phyloP scores from a whole-genome alignment of 78 protist genomes.

The Guillardia theta region DNA sequence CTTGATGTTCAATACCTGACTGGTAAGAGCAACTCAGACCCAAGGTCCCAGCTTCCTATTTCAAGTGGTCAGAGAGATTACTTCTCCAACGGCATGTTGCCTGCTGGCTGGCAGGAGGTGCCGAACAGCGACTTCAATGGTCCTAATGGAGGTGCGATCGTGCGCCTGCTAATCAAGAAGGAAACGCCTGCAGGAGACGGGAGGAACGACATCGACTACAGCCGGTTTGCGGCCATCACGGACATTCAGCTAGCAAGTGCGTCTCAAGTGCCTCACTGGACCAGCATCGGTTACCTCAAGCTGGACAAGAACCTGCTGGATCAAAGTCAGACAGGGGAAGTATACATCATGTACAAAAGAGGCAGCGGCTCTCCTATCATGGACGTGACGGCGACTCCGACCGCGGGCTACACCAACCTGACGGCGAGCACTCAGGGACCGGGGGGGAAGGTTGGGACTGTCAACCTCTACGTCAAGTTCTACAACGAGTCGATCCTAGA shows the following conservation, averaged over 20 bases:
- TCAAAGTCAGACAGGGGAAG: background rate
- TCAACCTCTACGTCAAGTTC: background rate
- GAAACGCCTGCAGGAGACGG: background rate
- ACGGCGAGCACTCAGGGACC: background rate
- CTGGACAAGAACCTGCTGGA: constrained; percentile 3
- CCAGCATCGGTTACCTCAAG: background rate
- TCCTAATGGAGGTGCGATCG: background rate
- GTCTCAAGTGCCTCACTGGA: background rate
- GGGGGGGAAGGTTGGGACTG: background rate
- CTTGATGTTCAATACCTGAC: background rate
- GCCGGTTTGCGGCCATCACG: background rate
- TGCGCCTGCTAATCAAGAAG: background rate
- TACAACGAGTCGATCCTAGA: background rate
- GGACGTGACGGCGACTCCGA: background rate
- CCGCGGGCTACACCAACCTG: background rate
- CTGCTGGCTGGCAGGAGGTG: background rate
- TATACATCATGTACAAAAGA: background rate
- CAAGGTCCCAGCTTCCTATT: background rate
- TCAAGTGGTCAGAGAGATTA: background rate
- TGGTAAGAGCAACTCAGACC: background rate
- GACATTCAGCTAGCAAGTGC: background rate
- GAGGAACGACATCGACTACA: background rate
- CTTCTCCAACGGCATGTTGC: background rate
- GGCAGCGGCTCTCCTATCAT: background rate
- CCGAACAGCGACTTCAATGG: background rate